Conservation (phyloP, 306 rosid species). For the Gillenia trifoliata region DNA sequence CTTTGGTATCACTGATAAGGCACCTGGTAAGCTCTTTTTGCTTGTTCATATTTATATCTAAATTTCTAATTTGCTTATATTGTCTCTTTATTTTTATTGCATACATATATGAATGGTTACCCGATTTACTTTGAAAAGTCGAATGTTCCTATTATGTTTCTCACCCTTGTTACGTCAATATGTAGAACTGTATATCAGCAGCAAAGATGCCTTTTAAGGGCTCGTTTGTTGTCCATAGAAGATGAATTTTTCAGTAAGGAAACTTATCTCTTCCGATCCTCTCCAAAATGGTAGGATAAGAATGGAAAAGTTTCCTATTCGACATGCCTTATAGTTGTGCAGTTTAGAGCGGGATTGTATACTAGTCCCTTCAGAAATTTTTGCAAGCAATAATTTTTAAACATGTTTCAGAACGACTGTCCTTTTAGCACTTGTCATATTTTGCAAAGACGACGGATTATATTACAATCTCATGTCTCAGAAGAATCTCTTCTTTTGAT, state of each 20-base stretch:
- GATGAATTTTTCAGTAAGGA: neutral
- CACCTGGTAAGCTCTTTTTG: conserved; percentile 28
- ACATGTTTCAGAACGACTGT: neutral
- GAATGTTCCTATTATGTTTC: neutral
- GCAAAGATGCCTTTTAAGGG: neutral
- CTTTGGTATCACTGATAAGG: conserved; percentile 18
- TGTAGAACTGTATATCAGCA: neutral
- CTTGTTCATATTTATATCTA: neutral
- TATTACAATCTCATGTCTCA: neutral
- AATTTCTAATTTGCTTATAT: neutral
- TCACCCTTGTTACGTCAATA: neutral
- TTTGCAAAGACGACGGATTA: neutral
- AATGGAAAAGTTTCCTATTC: neutral
- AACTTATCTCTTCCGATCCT: neutral
- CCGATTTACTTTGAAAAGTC: neutral
- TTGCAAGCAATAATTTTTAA: neutral
- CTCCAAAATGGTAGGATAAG: neutral
- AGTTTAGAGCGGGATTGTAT: neutral
- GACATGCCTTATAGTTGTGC: neutral
- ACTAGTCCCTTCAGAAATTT: neutral
- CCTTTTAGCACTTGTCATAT: neutral
- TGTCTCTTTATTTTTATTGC: neutral
- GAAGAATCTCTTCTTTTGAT: too few species aligned
- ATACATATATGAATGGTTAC: neutral
- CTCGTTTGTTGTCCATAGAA: neutral